Conservation (phyloP, 176 grass and related monocot genomes). For the Musa acuminata region DNA sequence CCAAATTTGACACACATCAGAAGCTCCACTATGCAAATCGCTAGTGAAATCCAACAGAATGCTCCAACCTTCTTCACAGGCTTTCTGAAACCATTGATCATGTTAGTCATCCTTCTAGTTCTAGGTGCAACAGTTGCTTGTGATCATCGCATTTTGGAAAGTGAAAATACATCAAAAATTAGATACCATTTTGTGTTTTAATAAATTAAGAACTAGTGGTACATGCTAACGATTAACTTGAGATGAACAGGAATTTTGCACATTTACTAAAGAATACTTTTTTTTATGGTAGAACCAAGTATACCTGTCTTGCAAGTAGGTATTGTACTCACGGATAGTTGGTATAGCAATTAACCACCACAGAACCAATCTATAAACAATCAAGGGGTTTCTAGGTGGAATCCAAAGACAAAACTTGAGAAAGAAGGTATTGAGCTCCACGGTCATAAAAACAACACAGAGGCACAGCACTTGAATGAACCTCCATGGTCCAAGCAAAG, state of each 20-base stretch:
- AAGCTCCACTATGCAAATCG: constrained; percentile 97
- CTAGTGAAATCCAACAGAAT: constrained; percentile 94
- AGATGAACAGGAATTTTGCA: not conserved
- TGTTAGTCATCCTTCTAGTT: not conserved
- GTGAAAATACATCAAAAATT: too few relatives aligned
- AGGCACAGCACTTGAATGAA: constrained; percentile 89
- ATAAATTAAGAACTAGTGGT: not conserved
- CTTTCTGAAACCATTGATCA: constrained; percentile 46
- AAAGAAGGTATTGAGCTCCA: constrained; percentile 97
- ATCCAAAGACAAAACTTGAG: constrained; percentile 97
- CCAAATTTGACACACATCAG: constrained; percentile 96
- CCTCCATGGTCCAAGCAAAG: constrained; percentile 81
- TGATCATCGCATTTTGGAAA: too few relatives aligned
- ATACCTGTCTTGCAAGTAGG: constrained; percentile 97
- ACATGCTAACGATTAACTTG: not conserved
- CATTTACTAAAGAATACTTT: not conserved
- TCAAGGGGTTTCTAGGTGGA: constrained; percentile 76
- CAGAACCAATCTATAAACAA: constrained; percentile 78
- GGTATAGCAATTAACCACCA: constrained; percentile 99
- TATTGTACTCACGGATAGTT: constrained; percentile 93
- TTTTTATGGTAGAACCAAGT: not conserved
- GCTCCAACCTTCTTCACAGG: constrained; percentile 93
- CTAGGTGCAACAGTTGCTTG: too few relatives aligned
- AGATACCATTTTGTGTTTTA: not conserved
- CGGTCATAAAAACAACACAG: constrained; percentile 84